Evolutionary conservation across 208 protist species (phyloP).

Genomic region (Vickermania ingenoplastis): DNA sequence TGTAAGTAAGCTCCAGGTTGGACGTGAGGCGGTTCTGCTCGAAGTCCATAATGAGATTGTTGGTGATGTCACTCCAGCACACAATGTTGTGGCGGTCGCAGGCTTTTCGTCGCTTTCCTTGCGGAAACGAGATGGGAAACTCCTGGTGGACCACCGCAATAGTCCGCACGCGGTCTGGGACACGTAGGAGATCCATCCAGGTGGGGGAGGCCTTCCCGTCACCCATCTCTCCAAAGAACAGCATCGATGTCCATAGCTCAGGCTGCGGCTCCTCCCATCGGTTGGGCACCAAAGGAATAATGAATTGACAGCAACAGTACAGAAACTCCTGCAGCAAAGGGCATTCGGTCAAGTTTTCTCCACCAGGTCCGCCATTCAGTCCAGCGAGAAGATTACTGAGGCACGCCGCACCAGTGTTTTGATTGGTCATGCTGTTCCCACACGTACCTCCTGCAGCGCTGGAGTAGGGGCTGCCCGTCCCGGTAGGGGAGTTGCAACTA

Average conservation of each 20-base stretch:
- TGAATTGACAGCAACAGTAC: background rate
- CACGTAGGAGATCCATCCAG: background rate
- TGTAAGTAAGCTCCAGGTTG: slow-evolving; percentile 16
- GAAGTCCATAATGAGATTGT: slow-evolving; percentile 64
- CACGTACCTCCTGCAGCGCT: background rate
- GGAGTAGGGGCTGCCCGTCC: background rate
- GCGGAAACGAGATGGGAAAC: background rate
- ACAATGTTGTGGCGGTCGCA: slow-evolving; percentile 22
- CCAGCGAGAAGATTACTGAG: background rate
- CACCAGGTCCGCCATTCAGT: background rate
- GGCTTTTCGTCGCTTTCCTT: background rate
- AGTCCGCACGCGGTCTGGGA: background rate
- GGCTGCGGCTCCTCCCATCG: background rate
- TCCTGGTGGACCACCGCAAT: background rate
- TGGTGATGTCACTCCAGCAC: slow-evolving; percentile 74
- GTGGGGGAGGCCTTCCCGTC: slow-evolving; percentile 7
- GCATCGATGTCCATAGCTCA: background rate
- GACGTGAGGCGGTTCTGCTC: slow-evolving; percentile 6
- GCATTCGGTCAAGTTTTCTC: background rate
- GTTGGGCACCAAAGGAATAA: background rate
- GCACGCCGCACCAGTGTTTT: background rate
- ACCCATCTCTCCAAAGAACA: slow-evolving; percentile 6
- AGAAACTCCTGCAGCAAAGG: background rate
- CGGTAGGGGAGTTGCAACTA: background rate
- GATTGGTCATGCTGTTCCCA: background rate